A percentile compares a stretch with the other conserved stretches of the same genome.
Conservation (phyloP, 768 basidiomycete species). For the Tephrocybe sp. region DNA sequence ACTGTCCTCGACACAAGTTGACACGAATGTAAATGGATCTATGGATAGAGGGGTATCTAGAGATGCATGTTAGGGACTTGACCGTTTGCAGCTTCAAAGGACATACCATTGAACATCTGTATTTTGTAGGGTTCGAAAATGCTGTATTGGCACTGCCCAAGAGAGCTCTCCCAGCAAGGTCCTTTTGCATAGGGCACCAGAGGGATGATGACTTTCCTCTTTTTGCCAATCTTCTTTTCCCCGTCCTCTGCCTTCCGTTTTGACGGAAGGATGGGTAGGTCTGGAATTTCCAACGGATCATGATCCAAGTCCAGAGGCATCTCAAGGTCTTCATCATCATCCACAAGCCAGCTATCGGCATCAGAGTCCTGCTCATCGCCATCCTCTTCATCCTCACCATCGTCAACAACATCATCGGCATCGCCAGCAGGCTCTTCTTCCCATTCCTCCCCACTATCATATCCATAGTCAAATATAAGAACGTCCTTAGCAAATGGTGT, state of each 20-base stretch:
- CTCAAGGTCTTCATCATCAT: slow-evolving; percentile 60
- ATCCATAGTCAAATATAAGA: slow-evolving; percentile 78
- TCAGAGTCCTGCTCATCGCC: slow-evolving; percentile 70
- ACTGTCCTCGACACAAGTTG: slow-evolving; percentile 41
- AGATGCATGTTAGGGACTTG: slow-evolving; percentile 5
- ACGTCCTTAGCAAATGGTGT: slow-evolving; percentile 80
- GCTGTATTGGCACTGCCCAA: slow-evolving; percentile 67
- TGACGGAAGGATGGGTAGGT: slow-evolving; percentile 27
- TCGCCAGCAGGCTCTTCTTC: slow-evolving; percentile 82
- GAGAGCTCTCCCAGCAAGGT: slow-evolving; percentile 70
- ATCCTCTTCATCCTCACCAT: slow-evolving; percentile 62
- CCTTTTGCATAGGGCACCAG: slow-evolving; percentile 82
- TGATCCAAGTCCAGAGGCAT: slow-evolving; percentile 36
- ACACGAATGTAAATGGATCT: slow-evolving; percentile 76
- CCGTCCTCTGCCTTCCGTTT: slow-evolving; percentile 68
- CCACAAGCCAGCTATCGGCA: slow-evolving; percentile 75
- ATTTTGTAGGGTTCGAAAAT: slow-evolving; percentile 74
- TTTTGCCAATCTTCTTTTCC: slow-evolving; percentile 56
- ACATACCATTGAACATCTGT: slow-evolving; percentile 79
- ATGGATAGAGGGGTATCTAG: slow-evolving; percentile 71
- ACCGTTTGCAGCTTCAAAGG: background rate
- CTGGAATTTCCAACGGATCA: slow-evolving; percentile 35
- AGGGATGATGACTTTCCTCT: slow-evolving; percentile 72
- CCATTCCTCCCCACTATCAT: slow-evolving; percentile 97
- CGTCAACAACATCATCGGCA: slow-evolving; percentile 73